These are phyloP conservation scores for Akebia trifoliata DNA, from an alignment of 164 flowering plant genomes.

Conservation along the genomic window DNA sequence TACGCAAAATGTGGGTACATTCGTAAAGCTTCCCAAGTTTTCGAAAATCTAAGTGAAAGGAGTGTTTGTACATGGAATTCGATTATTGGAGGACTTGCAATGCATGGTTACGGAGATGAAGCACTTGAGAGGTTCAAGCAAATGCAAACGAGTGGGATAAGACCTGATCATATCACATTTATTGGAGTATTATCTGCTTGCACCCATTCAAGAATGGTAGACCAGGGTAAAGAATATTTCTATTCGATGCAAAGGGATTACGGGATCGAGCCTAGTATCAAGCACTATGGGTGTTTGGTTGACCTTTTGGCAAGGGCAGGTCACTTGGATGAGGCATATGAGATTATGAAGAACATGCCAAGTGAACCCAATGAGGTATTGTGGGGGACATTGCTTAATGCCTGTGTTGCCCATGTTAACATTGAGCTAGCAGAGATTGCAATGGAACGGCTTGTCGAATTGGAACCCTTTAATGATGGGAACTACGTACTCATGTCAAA, in stretches of 20 bases:
- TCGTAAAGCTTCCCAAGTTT: conserved; percentile 12
- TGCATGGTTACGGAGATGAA: conserved; percentile 24
- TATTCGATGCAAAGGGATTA: conserved; percentile 11
- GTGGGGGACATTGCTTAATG: conserved; percentile 28
- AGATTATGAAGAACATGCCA: conserved; percentile 19
- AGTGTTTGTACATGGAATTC: conserved; percentile 23
- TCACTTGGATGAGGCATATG: conserved; percentile 18
- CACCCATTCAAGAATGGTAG: conserved; percentile 23
- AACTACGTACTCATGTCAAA: conserved; percentile 27
- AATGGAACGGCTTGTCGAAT: conserved; percentile 17
- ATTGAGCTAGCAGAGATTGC: conserved; percentile 19
- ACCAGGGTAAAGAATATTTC: conserved; percentile 19
- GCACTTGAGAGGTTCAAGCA: conserved; percentile 17
- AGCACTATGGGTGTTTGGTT: too few species aligned
- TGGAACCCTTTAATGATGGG: conserved; percentile 21
- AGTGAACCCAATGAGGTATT: conserved; percentile 16
- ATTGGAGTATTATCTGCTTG: conserved; percentile 24
- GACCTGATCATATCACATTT: conserved; percentile 21
- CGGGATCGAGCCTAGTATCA: conserved; percentile 18
- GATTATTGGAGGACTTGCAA: conserved; percentile 22
- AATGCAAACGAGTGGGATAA: conserved; percentile 14
- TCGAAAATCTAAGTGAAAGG: conserved; percentile 12
- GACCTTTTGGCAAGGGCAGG: conserved; percentile 27
- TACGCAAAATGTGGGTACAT: conserved; percentile 23
- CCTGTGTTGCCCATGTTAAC: conserved; percentile 15